Percentiles rank a stretch among this genome's conserved stretches.
Conservation (phyloP, 306 rosid species). For the Castanea crenata region DNA sequence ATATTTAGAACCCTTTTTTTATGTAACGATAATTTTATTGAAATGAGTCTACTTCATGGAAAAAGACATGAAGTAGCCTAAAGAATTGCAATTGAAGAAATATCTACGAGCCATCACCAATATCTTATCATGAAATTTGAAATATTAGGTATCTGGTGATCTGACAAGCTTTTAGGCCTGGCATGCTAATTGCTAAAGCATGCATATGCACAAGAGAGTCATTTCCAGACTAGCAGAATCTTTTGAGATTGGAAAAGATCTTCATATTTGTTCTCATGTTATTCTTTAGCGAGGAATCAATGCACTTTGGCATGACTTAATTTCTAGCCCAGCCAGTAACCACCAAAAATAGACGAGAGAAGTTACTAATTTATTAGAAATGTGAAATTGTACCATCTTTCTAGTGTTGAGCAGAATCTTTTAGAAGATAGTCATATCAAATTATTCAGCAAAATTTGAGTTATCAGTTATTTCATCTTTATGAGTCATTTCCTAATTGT, state of each 20-base stretch:
- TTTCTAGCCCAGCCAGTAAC: not conserved
- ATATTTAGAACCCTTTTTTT: not conserved
- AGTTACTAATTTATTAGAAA: not conserved
- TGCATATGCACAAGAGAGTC: not conserved
- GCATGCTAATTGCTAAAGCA: not conserved
- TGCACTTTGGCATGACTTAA: not conserved
- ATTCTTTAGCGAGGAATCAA: not conserved
- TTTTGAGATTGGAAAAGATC: not conserved
- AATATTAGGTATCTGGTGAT: not conserved
- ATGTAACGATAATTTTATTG: not conserved
- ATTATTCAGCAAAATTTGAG: not conserved
- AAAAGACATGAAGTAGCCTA: too few species aligned
- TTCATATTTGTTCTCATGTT: not conserved
- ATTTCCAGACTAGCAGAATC: not conserved
- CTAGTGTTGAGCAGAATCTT: not conserved
- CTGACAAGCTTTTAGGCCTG: not conserved
- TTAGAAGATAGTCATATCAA: not conserved
- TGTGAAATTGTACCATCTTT: not conserved
- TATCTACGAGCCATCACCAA: not conserved
- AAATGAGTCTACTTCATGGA: too few species aligned
- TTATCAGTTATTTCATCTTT: not conserved
- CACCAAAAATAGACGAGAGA: too few species aligned
- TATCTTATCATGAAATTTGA: not conserved
- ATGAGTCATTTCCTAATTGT: not conserved
- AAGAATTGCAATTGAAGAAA: too few species aligned